Base-by-base conservation (phyloP, 129 eudicot species). In the Saussurea involucrata region DNA sequence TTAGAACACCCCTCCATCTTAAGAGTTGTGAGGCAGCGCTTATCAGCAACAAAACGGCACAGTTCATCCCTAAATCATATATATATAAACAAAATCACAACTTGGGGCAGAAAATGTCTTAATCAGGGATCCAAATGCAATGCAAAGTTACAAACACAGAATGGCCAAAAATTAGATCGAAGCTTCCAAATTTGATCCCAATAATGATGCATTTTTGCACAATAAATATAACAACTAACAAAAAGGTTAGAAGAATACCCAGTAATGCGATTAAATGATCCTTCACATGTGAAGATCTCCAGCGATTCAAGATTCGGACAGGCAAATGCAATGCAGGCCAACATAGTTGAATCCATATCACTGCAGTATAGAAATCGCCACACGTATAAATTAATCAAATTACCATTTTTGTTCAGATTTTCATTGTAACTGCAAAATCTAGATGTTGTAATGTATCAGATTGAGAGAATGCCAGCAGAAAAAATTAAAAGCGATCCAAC, bases 291-390 rank as follows among this genome's bases (percentile, higher is more conserved):
- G 63, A 36, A 28, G 63, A 95, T 90, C 89, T 92, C 96, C 83
- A 95, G 29, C 28, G 88, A 84, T 73, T 95, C 91, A 66, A 95
- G 77, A 76, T 85, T 84, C 6, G 97, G 95, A 69, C 99, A 90
- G 1, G 97, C 87, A 76, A 95, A 95, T 0, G 99, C 99, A 79
- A 95, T 92, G 85, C 99, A 95, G 46, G 99, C 99, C 81, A 95
- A 71, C 87, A 90, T 83, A 18, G 97, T 95, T 15, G 97, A 86
- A 84, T 95, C 96, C 86, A 92, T 81, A 58, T 95, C 95, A 79
- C 99, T 95, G 95, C 88, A 86, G 81, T 76, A 60, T 12, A 57
- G 31, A 86, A 63, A 81, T 5, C 22, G 24, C 24, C 77, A 27
- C 46, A 71, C 68, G 32, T 28, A 31, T 27, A 17, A 67, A 66